Evolutionary conservation across 208 protist genomes (phyloP), one percentile per base, ranked within the genome.

Genomic region (Acanthamoeba castellanii): DNA sequence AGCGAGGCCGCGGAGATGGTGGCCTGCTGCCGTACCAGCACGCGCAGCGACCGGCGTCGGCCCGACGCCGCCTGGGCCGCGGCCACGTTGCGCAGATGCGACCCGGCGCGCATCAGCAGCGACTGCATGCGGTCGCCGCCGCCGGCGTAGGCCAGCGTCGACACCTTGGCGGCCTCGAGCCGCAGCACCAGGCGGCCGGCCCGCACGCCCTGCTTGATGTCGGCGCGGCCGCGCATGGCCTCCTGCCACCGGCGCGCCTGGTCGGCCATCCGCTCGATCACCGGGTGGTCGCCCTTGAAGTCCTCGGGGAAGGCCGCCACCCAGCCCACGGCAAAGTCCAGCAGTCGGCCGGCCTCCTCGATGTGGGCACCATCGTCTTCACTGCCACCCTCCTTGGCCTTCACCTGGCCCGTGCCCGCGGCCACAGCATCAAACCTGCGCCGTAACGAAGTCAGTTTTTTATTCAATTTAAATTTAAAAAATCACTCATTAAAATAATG

Each of bases 221-320:
- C 30, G 37, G 7, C 30, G 70, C 70, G 70, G 70, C 22, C 70
- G 5, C n/a, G 22, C 30, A 78, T 42, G 70, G 70, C 59, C 59
- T 78, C 70, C 70, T 45, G 70, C 70, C 70, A 78, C 30, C 7
- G 22, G 30, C 30, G 30, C 11, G 37, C 70, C 30, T 47, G 37
- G 30, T 45, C 32, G 70, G 70, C 8, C 70, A 78, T 78, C 22
- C 8, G 70, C 30, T 45, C 30, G 16, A 42, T n/a, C 20, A n/a
- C 70, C n/a, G 70, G 70, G 70, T 42, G 30, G 32, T 78, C 70
- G 70, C n/a, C 30, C 70, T 6, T 42, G n/a, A 78, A 78, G 70
- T 78, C 70, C 70, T 78, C 70, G 70, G 70, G 70, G 37, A 47
- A 78, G 70, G 70, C 70, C 32, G 32, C 30, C 16, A 78, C 37